Percentiles rank a stretch among this genome's conserved stretches.
Conservation (phyloP, 1,284 basidiomycete genomes). For the Ceratobasidium sp. region DNA sequence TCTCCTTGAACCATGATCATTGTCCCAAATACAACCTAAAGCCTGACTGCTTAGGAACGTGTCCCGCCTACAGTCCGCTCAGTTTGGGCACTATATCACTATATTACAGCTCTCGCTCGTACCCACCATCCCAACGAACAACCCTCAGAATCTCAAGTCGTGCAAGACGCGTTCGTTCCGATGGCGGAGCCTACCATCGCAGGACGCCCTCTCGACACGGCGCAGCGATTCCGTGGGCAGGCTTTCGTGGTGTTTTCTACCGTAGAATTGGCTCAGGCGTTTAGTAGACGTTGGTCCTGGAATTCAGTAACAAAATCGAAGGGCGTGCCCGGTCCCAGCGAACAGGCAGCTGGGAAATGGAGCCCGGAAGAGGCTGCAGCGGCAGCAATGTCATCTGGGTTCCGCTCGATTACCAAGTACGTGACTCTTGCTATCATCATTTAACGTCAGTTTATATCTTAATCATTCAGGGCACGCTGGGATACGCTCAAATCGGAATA, state of each 20-base stretch:
- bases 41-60: slow-evolving; percentile 65
- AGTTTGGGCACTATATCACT: slow-evolving; percentile 61
- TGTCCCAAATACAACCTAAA: not conserved
- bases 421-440: not conserved
- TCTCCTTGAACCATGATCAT: slow-evolving; percentile 34
- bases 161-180: slow-evolving; percentile 68
- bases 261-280: slow-evolving; percentile 56
- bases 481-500: slow-evolving; percentile 71
- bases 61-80: slow-evolving; percentile 67
- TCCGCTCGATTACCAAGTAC: slow-evolving; percentile 60
- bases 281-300: slow-evolving; percentile 72
- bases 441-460: not conserved
- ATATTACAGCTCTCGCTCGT: slow-evolving; percentile 53
- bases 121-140: slow-evolving; percentile 44
- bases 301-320: slow-evolving; percentile 46
- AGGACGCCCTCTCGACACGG: not conserved
- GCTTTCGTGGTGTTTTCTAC: slow-evolving; percentile 68
- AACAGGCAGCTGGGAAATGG: slow-evolving; percentile 41
- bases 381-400: slow-evolving; percentile 67
- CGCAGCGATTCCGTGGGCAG: slow-evolving; percentile 69
- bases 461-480: slow-evolving; percentile 65
- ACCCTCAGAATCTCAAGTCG: slow-evolving; percentile 44
- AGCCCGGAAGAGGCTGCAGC: slow-evolving; percentile 39
- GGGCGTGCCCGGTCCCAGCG: not conserved
- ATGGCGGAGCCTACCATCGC: slow-evolving; percentile 60